These are phyloP conservation scores for Tetrapisispora taiwanensis DNA, from an alignment of 805 yeast genomes.

Conservation along the genomic window DNA sequence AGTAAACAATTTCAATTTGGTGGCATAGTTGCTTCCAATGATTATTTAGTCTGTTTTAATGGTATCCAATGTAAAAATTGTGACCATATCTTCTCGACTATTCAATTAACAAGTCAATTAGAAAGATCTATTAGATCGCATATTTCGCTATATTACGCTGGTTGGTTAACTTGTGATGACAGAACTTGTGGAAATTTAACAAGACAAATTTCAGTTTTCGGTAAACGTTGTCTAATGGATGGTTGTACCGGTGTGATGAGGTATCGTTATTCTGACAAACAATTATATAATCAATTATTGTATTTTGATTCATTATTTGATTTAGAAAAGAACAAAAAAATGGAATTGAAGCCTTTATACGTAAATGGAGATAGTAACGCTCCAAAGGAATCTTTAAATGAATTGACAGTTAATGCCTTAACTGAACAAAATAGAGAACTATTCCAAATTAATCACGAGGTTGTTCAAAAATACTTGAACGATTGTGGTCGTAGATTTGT, in stretches of 20 bases:
- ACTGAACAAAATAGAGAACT: conserved; percentile 68
- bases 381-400: conserved; percentile 26
- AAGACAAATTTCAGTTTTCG: conserved; percentile 81
- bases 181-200: conserved; percentile 69
- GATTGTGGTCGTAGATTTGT: conserved; percentile 87
- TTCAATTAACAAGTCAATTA: conserved; percentile 59
- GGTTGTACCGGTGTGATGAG: conserved; percentile 69
- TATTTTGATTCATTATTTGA: conserved; percentile 75
- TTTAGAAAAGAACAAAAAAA: conserved; percentile 60
- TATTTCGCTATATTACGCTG: conserved; percentile 72
- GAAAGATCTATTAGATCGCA: conserved; percentile 62
- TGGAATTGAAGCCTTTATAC: conserved; percentile 45
- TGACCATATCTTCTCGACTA: conserved; percentile 37
- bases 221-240: conserved; percentile 62
- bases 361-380: conserved; percentile 27
- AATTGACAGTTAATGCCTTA: conserved; percentile 57
- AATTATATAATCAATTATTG: conserved; percentile 74
- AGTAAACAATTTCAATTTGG: conserved; percentile 52
- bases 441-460: conserved; percentile 43
- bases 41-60: conserved; percentile 49
- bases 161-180: conserved; percentile 80
- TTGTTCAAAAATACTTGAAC: conserved; percentile 61
- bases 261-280: conserved; percentile 66
- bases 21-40: conserved; percentile 58
- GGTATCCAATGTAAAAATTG: conserved; percentile 70